These are phyloP conservation scores for Clitoria ternatea DNA, from an alignment of 306 rosid species.

Conservation along the genomic window DNA sequence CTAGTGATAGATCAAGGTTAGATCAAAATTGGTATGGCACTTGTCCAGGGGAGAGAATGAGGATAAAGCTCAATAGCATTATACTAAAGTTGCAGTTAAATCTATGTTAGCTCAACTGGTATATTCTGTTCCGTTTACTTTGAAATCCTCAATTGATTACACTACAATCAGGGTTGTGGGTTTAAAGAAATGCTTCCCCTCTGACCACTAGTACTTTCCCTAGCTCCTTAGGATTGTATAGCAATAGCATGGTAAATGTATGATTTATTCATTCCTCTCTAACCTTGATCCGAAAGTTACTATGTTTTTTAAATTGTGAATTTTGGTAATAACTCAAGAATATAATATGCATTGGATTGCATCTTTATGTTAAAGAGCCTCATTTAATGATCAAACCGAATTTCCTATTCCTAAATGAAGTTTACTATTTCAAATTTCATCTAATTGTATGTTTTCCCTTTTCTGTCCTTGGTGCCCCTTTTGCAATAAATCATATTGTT, in stretches of 20 bases:
- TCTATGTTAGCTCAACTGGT: neutral
- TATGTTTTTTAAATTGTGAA: neutral
- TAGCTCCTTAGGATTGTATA: neutral
- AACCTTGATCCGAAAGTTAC: neutral
- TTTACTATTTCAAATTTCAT: conserved; percentile 4
- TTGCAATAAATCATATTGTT: conserved; percentile 5
- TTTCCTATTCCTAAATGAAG: neutral
- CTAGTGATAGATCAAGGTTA: neutral
- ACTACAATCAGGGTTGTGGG: neutral
- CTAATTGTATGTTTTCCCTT: neutral
- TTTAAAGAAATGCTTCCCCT: neutral
- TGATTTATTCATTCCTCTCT: neutral
- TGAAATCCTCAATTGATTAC: neutral
- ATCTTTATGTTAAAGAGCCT: neutral
- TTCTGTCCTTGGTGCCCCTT: neutral
- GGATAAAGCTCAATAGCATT: neutral
- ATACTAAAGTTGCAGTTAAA: neutral
- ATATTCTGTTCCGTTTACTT: neutral
- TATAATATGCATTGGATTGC: conserved; percentile 8
- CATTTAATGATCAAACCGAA: neutral
- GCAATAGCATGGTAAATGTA: neutral
- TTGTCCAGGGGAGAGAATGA: neutral
- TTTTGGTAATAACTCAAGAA: neutral
- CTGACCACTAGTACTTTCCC: neutral
- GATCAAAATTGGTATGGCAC: neutral